phyloP scores from a whole-genome alignment of 73 alveolate species.

The Tetrahymena borealis region DNA sequence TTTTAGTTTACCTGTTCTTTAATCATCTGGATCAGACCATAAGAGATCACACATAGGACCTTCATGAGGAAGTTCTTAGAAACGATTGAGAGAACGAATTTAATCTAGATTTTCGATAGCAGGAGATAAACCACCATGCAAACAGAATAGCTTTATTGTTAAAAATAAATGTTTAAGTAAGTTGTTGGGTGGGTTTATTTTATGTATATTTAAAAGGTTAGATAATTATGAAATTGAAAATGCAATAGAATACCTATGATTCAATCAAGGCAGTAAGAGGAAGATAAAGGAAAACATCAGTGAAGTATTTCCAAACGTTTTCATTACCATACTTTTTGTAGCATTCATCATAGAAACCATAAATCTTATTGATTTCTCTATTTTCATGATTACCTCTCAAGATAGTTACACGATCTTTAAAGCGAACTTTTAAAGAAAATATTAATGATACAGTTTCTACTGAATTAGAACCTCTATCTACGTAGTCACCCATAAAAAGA shows the following conservation, averaged over 20 bases:
- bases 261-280: conserved; percentile 84
- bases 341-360: conserved; percentile 94
- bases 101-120: conserved; percentile 67
- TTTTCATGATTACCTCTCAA: conserved; percentile 84
- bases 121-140: conserved; percentile 91
- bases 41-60: conserved; percentile 79
- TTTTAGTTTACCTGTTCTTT: conserved; percentile 4
- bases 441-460: conserved; percentile 74
- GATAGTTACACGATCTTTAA: conserved; percentile 67
- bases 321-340: conserved; percentile 84
- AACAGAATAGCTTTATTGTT: conserved; percentile 59
- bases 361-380: conserved; percentile 72
- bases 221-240: not conserved
- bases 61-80: conserved; percentile 87
- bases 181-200: too few species aligned
- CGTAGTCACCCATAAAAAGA: conserved; percentile 83
- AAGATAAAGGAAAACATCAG: conserved; percentile 78
- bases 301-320: conserved; percentile 80
- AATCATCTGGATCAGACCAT: conserved; percentile 76
- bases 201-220: too few species aligned
- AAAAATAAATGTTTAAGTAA: not conserved
- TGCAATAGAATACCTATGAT: conserved; percentile 38
- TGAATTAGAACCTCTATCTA: conserved; percentile 78
- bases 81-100: conserved; percentile 56
- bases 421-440: conserved; percentile 70